These are phyloP conservation scores for Aspergillus viridinutans DNA, from an alignment of 2,329 filamentous ascomycete species.

Conservation along the genomic window DNA sequence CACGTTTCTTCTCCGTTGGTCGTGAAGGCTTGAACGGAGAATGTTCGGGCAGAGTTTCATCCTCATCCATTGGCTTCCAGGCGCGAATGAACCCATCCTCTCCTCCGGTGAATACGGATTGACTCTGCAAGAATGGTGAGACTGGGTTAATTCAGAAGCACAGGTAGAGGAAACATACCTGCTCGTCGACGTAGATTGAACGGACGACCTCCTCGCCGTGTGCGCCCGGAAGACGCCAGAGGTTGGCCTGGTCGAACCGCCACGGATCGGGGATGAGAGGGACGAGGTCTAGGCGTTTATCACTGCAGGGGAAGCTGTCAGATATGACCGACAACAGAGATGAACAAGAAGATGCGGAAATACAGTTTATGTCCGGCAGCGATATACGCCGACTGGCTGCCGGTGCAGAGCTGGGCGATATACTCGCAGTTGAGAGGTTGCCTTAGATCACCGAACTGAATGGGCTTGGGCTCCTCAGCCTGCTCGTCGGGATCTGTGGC, in stretches of 20 bases:
- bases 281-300: slow-evolving; percentile 41
- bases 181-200: slow-evolving; percentile 42
- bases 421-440: slow-evolving; percentile 55
- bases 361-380: slow-evolving; percentile 50
- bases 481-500: slow-evolving; percentile 48
- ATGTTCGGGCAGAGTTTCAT: slow-evolving; percentile 12
- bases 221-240: slow-evolving; percentile 43
- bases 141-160: neutral
- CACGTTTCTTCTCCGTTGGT: slow-evolving; percentile 31
- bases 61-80: slow-evolving; percentile 30
- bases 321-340: slow-evolving; percentile 1
- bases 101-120: slow-evolving; percentile 42
- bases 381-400: slow-evolving; percentile 41
- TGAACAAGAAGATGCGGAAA: slow-evolving; percentile 10
- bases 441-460: slow-evolving; percentile 55
- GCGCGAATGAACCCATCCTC: slow-evolving; percentile 42
- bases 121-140: slow-evolving; percentile 23
- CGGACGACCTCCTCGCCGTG: slow-evolving; percentile 48
- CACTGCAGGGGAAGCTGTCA: slow-evolving; percentile 19
- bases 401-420: slow-evolving; percentile 51
- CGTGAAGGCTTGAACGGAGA: slow-evolving; percentile 20
- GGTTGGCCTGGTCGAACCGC: slow-evolving; percentile 36
- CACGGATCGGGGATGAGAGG: slow-evolving; percentile 36
- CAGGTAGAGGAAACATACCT: slow-evolving; percentile 27
- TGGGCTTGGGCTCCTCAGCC: slow-evolving; percentile 41